Percentiles rank a stretch among this genome's conserved stretches.
Conservation (phyloP, 176 grass and related monocot species). For the Canna indica region DNA sequence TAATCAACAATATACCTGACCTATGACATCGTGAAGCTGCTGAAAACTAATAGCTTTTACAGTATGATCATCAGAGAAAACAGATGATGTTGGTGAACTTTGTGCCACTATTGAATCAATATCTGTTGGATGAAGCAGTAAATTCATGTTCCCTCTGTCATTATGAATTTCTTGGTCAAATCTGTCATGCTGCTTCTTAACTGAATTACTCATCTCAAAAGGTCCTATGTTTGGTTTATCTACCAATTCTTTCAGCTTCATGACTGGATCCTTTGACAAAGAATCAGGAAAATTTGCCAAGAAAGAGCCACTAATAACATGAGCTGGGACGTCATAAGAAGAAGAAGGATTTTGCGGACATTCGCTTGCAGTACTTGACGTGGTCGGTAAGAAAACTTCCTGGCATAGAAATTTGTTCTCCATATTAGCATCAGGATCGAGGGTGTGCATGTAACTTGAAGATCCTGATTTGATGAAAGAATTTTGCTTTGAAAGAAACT, state of each 20-base stretch:
- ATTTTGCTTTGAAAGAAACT: not conserved
- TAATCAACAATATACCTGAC: conserved; percentile 32
- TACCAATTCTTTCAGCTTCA: not conserved
- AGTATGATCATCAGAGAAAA: conserved; percentile 13
- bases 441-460: not conserved
- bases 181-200: not conserved
- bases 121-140: conserved; percentile 9
- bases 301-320: not conserved
- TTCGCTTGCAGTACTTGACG: not conserved
- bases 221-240: not conserved
- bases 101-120: not conserved
- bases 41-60: conserved; percentile 33
- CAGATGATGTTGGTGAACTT: not conserved
- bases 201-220: not conserved
- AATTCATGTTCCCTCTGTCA: not conserved
- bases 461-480: not conserved
- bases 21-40: conserved; percentile 44
- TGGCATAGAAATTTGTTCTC: not conserved
- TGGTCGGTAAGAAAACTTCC: not conserved
- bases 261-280: conserved; percentile 1
- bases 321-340: conserved; percentile 1
- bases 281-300: not conserved
- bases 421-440: not conserved
- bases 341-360: not conserved
- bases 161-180: not conserved